phyloP scores from a whole-genome alignment of 2,329 filamentous ascomycete species.

The Xylaria sp. region DNA sequence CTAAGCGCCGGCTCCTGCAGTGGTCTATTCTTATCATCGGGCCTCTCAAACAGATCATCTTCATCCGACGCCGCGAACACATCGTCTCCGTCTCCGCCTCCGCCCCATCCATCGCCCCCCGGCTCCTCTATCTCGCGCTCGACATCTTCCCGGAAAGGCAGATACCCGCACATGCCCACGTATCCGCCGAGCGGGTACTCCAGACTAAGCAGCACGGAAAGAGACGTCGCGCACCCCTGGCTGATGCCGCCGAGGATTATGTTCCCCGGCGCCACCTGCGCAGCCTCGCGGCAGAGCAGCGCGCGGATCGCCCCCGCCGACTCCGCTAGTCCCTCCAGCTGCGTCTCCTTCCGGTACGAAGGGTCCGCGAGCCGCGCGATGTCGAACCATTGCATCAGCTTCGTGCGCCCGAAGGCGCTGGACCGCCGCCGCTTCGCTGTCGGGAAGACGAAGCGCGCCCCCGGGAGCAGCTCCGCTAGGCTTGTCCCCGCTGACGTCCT shows the following conservation, averaged over 20 bases:
- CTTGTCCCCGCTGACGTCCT: slow-evolving; percentile 40
- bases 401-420: slow-evolving; percentile 53
- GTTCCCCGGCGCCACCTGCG: slow-evolving; percentile 47
- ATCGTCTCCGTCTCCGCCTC: slow-evolving; percentile 30
- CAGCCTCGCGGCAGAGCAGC: slow-evolving; percentile 51
- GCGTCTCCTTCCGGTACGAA: slow-evolving; percentile 53
- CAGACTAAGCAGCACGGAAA: slow-evolving; percentile 56
- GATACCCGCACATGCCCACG: slow-evolving; percentile 59
- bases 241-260: slow-evolving; percentile 64
- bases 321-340: slow-evolving; percentile 57
- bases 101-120: slow-evolving; percentile 10
- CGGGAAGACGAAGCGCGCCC: slow-evolving; percentile 62
- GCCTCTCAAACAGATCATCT: not conserved
- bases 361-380: slow-evolving; percentile 55
- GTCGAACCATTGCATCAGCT: slow-evolving; percentile 64
- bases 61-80: slow-evolving; percentile 30
- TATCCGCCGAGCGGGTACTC: slow-evolving; percentile 53
- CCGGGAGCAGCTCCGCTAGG: slow-evolving; percentile 50
- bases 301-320: slow-evolving; percentile 51
- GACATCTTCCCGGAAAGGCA: slow-evolving; percentile 54
- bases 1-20: slow-evolving; percentile 37
- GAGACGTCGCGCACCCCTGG: slow-evolving; percentile 61
- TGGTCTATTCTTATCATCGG: not conserved
- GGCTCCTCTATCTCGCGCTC: slow-evolving; percentile 38
- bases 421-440: slow-evolving; percentile 58